These are phyloP conservation scores for Tephrocybe sp. DNA, from an alignment of 768 basidiomycete genomes.

Conservation along the genomic window DNA sequence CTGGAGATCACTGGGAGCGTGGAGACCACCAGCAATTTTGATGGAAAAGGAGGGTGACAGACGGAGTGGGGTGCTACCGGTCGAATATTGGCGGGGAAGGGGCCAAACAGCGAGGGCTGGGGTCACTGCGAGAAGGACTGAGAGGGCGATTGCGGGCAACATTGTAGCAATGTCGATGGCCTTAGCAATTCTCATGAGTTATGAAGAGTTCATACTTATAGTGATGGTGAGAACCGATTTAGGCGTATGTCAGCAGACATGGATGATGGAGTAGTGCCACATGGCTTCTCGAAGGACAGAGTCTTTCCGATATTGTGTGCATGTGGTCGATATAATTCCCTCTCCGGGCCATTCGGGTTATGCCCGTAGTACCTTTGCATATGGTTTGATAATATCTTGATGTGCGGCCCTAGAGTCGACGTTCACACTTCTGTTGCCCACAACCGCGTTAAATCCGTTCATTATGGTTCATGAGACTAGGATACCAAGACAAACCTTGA, in stretches of 20 bases:
- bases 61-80: constrained; percentile 35
- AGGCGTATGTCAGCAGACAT: background rate
- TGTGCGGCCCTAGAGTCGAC: no score
- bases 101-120: constrained; percentile 36
- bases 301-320: background rate
- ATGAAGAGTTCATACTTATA: background rate
- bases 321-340: background rate
- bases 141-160: constrained; percentile 14
- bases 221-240: background rate
- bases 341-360: background rate
- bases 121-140: constrained; percentile 19
- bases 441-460: no score
- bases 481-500: no score
- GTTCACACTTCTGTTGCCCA: no score
- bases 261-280: background rate
- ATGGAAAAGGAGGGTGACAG: constrained; percentile 36
- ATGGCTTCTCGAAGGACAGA: no score
- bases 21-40: constrained; percentile 39
- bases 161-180: constrained; percentile 1
- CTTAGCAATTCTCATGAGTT: background rate
- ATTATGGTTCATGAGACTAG: no score
- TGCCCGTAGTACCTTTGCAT: background rate
- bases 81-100: constrained; percentile 39
- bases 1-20: constrained; percentile 52
- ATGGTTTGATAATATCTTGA: no score